Percentiles rank a stretch among this genome's conserved stretches.
Evolutionary conservation across 192 early-diverging fungal genomes (phyloP).

Genomic region (Podila clonocystis): DNA sequence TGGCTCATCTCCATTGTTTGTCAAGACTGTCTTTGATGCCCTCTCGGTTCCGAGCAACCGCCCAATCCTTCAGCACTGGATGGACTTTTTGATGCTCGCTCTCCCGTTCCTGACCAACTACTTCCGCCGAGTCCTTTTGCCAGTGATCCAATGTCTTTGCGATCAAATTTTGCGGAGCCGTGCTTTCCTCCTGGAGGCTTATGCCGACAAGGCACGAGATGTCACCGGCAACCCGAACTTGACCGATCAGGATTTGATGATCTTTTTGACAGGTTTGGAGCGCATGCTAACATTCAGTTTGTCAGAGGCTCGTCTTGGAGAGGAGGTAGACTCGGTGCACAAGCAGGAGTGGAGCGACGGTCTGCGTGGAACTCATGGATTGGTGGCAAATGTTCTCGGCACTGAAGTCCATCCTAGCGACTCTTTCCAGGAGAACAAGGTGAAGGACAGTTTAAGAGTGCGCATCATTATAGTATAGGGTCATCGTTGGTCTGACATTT

Average conservation of each 20-base stretch:
- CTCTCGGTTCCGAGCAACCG: slow-evolving; percentile 68
- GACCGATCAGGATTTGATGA: slow-evolving; percentile 49
- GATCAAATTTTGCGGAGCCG: slow-evolving; percentile 61
- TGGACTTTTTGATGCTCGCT: slow-evolving; percentile 74
- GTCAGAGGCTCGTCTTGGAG: slow-evolving; percentile 43
- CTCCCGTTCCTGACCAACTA: slow-evolving; percentile 68
- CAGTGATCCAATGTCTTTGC: slow-evolving; percentile 69
- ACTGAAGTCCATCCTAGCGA: slow-evolving; percentile 42
- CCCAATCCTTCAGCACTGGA: slow-evolving; percentile 78
- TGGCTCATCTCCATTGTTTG: slow-evolving; percentile 58
- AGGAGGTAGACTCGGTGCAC: slow-evolving; percentile 35
- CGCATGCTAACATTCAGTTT: slow-evolving; percentile 43
- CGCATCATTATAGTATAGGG: no score
- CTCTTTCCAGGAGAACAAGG: slow-evolving; percentile 46
- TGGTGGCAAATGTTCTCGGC: slow-evolving; percentile 41
- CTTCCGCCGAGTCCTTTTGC: slow-evolving; percentile 70
- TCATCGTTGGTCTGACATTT: not conserved
- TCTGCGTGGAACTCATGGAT: slow-evolving; percentile 27
- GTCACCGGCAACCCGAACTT: slow-evolving; percentile 15
- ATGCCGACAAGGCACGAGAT: not conserved
- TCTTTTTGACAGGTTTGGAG: slow-evolving; percentile 46
- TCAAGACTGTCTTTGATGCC: slow-evolving; percentile 68
- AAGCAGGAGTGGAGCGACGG: slow-evolving; percentile 50
- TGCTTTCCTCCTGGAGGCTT: slow-evolving; percentile 26
- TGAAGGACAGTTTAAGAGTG: not conserved